phyloP scores from a whole-genome alignment of 768 basidiomycete species.

The Termitomyces sp. region DNA sequence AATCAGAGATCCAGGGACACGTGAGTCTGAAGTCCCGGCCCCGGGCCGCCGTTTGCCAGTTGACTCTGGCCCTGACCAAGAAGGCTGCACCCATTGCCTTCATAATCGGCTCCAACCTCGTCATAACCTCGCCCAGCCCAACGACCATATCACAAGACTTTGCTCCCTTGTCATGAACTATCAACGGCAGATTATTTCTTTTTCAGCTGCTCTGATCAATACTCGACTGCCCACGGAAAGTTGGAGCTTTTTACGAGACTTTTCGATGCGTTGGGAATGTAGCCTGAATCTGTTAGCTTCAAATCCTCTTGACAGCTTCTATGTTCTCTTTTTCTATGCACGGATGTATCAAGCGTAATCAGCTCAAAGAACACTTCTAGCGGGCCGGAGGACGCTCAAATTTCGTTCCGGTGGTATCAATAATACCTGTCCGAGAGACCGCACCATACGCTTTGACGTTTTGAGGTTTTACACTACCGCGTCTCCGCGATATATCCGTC shows the following conservation, averaged over 20 bases:
- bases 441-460: neutral
- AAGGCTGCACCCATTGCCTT: neutral
- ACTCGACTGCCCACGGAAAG: neutral
- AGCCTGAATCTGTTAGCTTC: too few relatives aligned
- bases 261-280: neutral
- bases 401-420: neutral
- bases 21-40: neutral
- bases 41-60: neutral
- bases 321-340: neutral
- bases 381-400: neutral
- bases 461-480: too few relatives aligned
- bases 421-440: neutral
- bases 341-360: neutral
- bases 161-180: neutral
- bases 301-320: neutral
- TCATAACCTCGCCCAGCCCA: neutral
- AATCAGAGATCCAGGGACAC: too few relatives aligned
- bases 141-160: neutral
- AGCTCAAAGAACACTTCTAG: neutral
- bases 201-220: neutral
- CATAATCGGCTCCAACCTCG: neutral
- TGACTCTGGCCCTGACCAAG: neutral
- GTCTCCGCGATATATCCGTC: neutral
- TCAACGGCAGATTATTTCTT: neutral
- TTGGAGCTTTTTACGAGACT: neutral